Percentiles rank a stretch among this genome's conserved stretches.
phyloP scores from a whole-genome alignment of 768 basidiomycete genomes.

The Pleurotus citrinopileatus region DNA sequence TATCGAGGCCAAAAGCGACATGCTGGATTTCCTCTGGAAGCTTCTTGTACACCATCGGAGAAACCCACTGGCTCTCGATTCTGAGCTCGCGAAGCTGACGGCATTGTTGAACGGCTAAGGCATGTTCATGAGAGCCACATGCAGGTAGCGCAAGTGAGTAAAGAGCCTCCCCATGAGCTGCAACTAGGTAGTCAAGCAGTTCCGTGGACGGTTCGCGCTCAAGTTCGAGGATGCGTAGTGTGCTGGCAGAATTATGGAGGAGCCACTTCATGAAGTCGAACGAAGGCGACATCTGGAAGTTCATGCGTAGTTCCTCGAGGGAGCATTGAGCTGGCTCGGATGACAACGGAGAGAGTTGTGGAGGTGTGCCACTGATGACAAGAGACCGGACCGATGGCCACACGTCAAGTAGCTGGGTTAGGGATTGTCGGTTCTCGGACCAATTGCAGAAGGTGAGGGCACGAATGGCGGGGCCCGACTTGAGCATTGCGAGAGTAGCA shows the following conservation, averaged over 20 bases:
- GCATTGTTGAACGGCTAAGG: conserved; percentile 45
- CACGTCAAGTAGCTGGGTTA: conserved; percentile 60
- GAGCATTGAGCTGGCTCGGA: conserved; percentile 43
- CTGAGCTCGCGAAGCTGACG: conserved; percentile 48
- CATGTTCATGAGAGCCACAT: conserved; percentile 46
- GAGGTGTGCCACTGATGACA: conserved; percentile 55
- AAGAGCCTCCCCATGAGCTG: conserved; percentile 45
- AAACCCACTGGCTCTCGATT: conserved; percentile 51
- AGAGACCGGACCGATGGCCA: conserved; percentile 60
- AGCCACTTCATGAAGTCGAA: conserved; percentile 70
- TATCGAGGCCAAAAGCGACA: conserved; percentile 59
- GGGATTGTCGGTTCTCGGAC: conserved; percentile 56
- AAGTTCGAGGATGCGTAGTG: conserved; percentile 54
- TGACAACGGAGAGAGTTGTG: conserved; percentile 42
- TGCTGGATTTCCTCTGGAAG: conserved; percentile 50
- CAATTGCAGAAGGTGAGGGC: conserved; percentile 67
- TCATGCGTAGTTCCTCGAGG: conserved; percentile 55
- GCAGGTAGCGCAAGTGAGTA: conserved; percentile 57
- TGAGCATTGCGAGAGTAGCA: conserved; percentile 47
- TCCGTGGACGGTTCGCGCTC: conserved; percentile 56
- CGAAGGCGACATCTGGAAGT: conserved; percentile 62
- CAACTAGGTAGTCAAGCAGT: conserved; percentile 53
- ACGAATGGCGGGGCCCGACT: conserved; percentile 49
- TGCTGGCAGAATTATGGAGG: conserved; percentile 50
- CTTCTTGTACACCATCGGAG: conserved; percentile 41